Percentiles rank a stretch among this genome's conserved stretches.
These are phyloP conservation scores for Cyclaneusma minus DNA, from an alignment of 2,329 filamentous ascomycete species.

Conservation along the genomic window DNA sequence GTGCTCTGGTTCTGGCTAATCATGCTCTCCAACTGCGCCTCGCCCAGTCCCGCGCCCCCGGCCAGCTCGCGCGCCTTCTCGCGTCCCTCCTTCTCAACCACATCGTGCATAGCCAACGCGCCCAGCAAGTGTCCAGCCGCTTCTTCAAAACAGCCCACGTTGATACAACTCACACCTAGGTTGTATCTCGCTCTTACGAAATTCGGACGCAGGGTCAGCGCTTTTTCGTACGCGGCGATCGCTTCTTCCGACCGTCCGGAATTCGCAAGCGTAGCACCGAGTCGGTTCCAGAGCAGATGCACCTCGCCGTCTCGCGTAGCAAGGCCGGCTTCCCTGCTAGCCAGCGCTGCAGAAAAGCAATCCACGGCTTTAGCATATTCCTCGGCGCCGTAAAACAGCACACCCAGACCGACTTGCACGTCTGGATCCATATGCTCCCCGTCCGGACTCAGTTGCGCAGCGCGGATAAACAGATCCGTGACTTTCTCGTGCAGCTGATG, in stretches of 20 bases:
- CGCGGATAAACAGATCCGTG: constrained; percentile 78
- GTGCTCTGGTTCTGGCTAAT: constrained; percentile 92
- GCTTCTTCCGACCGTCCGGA: constrained; percentile 87
- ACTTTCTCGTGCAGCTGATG: constrained; percentile 76
- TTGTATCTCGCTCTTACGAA: constrained; percentile 97
- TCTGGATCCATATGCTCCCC: constrained; percentile 97
- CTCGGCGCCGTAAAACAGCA: constrained; percentile 94
- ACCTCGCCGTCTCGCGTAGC: constrained; percentile 76
- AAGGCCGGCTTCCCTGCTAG: constrained; percentile 67
- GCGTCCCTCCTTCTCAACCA: constrained; percentile 72
- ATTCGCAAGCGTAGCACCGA: constrained; percentile 92
- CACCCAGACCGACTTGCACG: constrained; percentile 90
- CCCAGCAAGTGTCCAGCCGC: constrained; percentile 86
- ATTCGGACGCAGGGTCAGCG: constrained; percentile 78
- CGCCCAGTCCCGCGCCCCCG: constrained; percentile 35
- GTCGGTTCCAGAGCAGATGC: constrained; percentile 91
- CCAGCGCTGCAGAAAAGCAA: constrained; percentile 87
- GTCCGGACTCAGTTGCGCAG: constrained; percentile 79
- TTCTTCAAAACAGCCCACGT: constrained; percentile 88
- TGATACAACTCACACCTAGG: constrained; percentile 90
- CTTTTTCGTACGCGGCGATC: constrained; percentile 90
- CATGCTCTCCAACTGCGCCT: constrained; percentile 72
- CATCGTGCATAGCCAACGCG: constrained; percentile 88
- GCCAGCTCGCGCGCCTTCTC: constrained; percentile 75
- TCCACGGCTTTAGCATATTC: constrained; percentile 98